phyloP scores from a whole-genome alignment of 495 filamentous ascomycete species.

The Viridothelium virens region DNA sequence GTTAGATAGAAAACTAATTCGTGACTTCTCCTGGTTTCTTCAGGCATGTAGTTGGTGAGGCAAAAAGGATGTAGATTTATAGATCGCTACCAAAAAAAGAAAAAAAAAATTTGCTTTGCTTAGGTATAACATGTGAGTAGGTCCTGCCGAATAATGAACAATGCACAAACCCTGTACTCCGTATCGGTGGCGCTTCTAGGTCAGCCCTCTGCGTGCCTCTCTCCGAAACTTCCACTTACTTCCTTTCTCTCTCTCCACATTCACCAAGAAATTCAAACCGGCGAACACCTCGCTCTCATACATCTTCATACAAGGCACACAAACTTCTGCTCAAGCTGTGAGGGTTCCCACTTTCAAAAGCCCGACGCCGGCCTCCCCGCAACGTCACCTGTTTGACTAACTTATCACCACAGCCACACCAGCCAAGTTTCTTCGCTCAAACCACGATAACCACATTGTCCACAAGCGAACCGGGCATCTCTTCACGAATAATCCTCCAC shows the following conservation, averaged over 20 bases:
- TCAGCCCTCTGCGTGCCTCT: too few species aligned
- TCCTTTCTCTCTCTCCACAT: slow-evolving; percentile 50
- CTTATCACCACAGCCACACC: background rate
- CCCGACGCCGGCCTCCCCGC: background rate
- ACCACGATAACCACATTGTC: slow-evolving; percentile 15
- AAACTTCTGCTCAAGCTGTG: background rate
- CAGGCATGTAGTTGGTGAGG: too few species aligned
- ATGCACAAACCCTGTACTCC: background rate
- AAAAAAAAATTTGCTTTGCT: slow-evolving; percentile 34
- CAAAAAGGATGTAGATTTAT: too few species aligned
- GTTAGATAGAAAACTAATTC: too few species aligned
- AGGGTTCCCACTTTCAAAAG: background rate
- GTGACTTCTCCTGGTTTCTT: too few species aligned
- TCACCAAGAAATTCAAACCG: slow-evolving; percentile 21
- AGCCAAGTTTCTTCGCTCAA: background rate
- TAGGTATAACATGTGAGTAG: background rate
- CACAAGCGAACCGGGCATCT: background rate
- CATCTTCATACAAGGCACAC: background rate
- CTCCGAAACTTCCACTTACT: slow-evolving; percentile 61
- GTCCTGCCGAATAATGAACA: background rate
- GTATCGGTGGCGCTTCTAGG: too few species aligned
- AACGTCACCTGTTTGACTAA: background rate
- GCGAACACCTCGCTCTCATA: background rate
- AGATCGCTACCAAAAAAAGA: too few species aligned
- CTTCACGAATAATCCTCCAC: slow-evolving; percentile 22